Base-by-base conservation (phyloP, 495 filamentous ascomycete species). In the Cryomyces minteri region DNA sequence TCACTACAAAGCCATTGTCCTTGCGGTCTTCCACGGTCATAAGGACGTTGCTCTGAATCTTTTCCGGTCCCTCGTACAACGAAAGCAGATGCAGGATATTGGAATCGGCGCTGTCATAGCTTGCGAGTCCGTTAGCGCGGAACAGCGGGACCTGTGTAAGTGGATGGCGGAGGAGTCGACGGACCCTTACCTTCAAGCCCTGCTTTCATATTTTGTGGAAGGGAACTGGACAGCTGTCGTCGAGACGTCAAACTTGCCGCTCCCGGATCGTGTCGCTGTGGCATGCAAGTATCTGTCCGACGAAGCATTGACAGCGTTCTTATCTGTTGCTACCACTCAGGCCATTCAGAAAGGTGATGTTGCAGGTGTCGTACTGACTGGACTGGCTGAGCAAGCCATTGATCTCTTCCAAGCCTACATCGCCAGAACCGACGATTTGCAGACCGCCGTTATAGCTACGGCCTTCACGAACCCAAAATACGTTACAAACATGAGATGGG, bases 381-480 rank as follows among this genome's bases (percentile, higher is more conserved):
- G 90, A 12, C 76, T 96, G 46, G 77, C 74, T 1, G 78, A 88
- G 48, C 66, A 71, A 32, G 74, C 83, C 28, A 77, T 93, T 46
- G 80, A 87, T 46, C 72, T 98, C 28, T 79, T 96, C 53, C 78
- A 86, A 40, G 81, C 80, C 28, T 95, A 94, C 60, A 79, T 94
- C 53, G 71, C 74, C 48, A 88, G 86, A 42, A 93, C 80, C 61
- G 71, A 76, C 50, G 90, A 98, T 58, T 69, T 88, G 4, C 90
- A 96, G 61, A 94, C 90, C 0, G 81, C 92, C 4, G 79, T 87
- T 1, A 69, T 96, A 0, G 77, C 88, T 40, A 76, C 90, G 55
- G 80, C 84, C 41, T 76, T 84, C 53, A 81, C 82, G 43, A 73
- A 77, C 25, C 88, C 92, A 0, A 74, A 77, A 7, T 92, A 88